These are phyloP conservation scores for Colletotrichum sp. DNA, from an alignment of 2,329 filamentous ascomycete genomes.

Conservation along the genomic window DNA sequence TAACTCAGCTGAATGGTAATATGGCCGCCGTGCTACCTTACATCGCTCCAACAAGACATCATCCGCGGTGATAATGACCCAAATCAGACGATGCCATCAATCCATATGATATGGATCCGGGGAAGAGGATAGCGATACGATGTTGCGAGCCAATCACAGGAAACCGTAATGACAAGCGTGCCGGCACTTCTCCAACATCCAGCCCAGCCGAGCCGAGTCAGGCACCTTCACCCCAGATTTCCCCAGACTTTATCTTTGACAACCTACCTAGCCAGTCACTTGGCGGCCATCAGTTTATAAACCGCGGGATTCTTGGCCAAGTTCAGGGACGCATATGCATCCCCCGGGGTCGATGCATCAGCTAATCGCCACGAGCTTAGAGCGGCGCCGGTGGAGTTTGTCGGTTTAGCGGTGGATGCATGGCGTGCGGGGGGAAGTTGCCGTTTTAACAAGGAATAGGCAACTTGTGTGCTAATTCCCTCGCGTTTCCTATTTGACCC, in stretches of 20 bases:
- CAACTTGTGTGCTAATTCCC: not conserved
- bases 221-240: not conserved
- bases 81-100: not conserved
- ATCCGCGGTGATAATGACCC: not conserved
- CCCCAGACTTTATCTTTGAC: not conserved
- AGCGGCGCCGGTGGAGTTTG: conserved; percentile 2
- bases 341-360: not conserved
- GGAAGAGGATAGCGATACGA: not conserved
- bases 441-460: not conserved
- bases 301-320: not conserved
- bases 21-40: not conserved
- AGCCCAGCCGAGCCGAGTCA: not conserved
- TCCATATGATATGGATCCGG: not conserved
- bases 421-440: not conserved
- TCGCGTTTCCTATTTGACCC: conserved; percentile 16
- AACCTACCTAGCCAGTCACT: not conserved
- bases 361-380: not conserved
- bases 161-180: not conserved
- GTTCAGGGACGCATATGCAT: not conserved
- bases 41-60: not conserved
- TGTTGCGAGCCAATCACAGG: not conserved
- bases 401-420: not conserved
- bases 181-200: not conserved
- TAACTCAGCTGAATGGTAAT: not conserved
- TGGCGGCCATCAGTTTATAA: not conserved